A percentile compares a stretch with the other conserved stretches of the same genome.
Conservation (phyloP, 2,329 filamentous ascomycete species). For the Diaporthe sp. region DNA sequence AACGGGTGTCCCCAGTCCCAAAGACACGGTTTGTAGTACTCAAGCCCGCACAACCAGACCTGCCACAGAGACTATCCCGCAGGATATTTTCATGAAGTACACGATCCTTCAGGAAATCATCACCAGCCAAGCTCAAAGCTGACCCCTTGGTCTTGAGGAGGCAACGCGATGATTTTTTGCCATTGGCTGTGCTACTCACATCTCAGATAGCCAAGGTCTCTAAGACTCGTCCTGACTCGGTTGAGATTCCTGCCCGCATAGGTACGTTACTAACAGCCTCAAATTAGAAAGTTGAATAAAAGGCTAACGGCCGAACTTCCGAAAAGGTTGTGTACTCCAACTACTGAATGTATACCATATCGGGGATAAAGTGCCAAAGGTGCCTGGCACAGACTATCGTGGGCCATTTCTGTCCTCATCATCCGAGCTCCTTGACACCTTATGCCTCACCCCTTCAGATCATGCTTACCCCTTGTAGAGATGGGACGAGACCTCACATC, state of each 20-base stretch:
- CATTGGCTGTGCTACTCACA: not conserved
- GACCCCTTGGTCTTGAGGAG: not conserved
- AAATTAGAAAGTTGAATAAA: not conserved
- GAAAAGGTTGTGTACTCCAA: not conserved
- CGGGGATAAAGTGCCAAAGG: not conserved
- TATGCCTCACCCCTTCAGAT: constrained; percentile 2
- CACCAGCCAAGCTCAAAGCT: not conserved
- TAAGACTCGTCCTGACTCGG: not conserved
- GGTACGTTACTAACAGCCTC: not conserved
- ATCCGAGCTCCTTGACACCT: constrained; percentile 15
- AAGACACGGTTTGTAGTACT: not conserved
- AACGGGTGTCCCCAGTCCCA: not conserved
- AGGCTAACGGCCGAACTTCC: not conserved
- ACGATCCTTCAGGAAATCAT: not conserved
- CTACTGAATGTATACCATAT: not conserved
- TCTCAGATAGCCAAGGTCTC: not conserved
- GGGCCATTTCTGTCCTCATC: not conserved
- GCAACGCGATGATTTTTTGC: not conserved
- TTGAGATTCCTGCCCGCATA: not conserved
- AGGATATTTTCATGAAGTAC: not conserved
- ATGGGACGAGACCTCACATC: not conserved
- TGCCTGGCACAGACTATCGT: not conserved
- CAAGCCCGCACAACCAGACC: too few species aligned
- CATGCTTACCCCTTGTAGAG: not conserved
- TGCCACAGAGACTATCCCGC: too few species aligned